Evolutionary conservation across 495 filamentous ascomycete species (phyloP), one percentile per base, ranked within the genome.

Genomic region (Pyrenula massariospora): DNA sequence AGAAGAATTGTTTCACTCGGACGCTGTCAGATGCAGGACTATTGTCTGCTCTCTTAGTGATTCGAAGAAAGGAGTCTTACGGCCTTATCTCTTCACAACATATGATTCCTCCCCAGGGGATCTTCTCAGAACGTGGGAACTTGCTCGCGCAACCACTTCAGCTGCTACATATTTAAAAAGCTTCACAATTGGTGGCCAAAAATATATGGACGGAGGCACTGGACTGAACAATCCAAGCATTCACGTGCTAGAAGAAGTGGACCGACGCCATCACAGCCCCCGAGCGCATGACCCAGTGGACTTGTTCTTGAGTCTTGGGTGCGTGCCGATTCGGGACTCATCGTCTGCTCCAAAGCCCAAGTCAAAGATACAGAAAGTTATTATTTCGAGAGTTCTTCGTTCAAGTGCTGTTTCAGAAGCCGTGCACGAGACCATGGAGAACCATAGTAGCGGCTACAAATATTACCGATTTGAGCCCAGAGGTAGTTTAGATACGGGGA

Each of bases 131-230:
- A 24, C 22, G 8, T 74, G 69, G 69, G 54, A 76, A 50, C 68
- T 69, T 10, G 73, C 69, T 11, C 64, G 70, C 1, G 73, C 71
- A 2, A 76, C 72, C 1, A 64, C 68, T 1, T 70, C 71, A 0
- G 72, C 71, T 1, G 63, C 71, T 1, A 66, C 64, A 1, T 73
- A 68, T 51, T 74, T 73, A 58, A 66, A 73, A 53, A 61, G 62
- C 1, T 62, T 73, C 22, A 57, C 57, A 24, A 56, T 72, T 12
- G 66, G 63, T 8, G 50, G 36, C 11, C 36, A 25, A 1, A 58
- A 57, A 2, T 57, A 60, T n/a, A 48, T 60, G 12, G 65, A 67
- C 19, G 63, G 57, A 3, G 61, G 61, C 1, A 10, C 63, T 8
- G 21, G 31, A 3, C 56, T 54, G 21, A 67, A 63, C 31, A 67